Percentiles rank a stretch among this genome's conserved stretches.
These are phyloP conservation scores for Alternaria burnsii DNA, from an alignment of 2,329 filamentous ascomycete species.

Conservation along the genomic window DNA sequence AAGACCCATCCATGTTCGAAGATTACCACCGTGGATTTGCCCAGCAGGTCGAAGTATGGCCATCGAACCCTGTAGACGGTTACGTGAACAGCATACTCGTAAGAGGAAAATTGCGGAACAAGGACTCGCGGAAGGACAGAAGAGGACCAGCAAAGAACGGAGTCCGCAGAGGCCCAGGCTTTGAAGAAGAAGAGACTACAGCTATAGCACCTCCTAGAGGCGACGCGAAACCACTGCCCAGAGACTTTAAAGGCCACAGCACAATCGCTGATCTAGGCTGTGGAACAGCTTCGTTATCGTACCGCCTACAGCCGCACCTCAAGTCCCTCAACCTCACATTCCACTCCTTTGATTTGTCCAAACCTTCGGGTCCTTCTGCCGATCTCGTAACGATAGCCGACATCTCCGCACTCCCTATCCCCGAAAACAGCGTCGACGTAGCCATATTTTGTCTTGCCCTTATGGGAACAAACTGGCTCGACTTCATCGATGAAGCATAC, in stretches of 20 bases:
- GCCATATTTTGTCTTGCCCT: constrained; percentile 95
- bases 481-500: constrained; percentile 96
- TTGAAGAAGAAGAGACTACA: constrained; percentile 16
- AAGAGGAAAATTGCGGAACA: constrained; percentile 66
- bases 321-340: constrained; percentile 76
- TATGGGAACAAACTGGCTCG: constrained; percentile 99
- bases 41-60: constrained; percentile 94
- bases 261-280: constrained; percentile 92
- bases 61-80: constrained; percentile 90
- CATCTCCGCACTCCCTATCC: constrained; percentile 82
- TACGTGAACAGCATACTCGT: constrained; percentile 77
- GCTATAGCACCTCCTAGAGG: constrained; percentile 21
- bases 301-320: constrained; percentile 69
- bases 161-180: constrained; percentile 22
- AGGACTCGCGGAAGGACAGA: constrained; percentile 51
- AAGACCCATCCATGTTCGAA: constrained; percentile 90
- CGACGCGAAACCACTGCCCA: constrained; percentile 66
- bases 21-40: constrained; percentile 98
- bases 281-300: constrained; percentile 85
- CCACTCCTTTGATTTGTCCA: constrained; percentile 86
- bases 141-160: constrained; percentile 48
- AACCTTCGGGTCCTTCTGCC: constrained; percentile 74
- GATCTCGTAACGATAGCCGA: constrained; percentile 86
- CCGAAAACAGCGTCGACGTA: constrained; percentile 79
- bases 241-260: constrained; percentile 72